Conservation (phyloP, 257 asterid genomes). For the Solanum peruvianum region DNA sequence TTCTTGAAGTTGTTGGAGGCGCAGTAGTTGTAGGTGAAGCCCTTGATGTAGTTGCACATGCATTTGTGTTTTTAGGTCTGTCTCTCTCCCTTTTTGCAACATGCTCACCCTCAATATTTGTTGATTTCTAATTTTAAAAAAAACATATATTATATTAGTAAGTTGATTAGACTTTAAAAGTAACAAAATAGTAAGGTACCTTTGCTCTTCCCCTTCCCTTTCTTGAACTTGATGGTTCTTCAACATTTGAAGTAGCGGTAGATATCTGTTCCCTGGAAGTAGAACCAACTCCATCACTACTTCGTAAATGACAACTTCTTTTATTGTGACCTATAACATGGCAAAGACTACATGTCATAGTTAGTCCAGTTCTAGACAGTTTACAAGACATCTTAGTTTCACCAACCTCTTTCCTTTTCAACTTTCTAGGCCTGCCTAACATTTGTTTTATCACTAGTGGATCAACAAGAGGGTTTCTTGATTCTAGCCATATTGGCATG, state of each 20-base stretch:
- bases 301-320: not conserved
- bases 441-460: not conserved
- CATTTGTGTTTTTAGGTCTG: not conserved
- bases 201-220: not conserved
- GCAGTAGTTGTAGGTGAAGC: too few species aligned
- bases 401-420: not conserved
- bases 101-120: not conserved
- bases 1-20: too few species aligned
- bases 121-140: too few species aligned
- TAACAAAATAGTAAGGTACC: not conserved
- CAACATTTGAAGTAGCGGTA: not conserved
- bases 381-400: not conserved
- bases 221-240: not conserved
- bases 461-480: not conserved
- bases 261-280: not conserved
- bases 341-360: not conserved
- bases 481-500: not conserved
- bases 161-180: not conserved
- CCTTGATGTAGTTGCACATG: too few species aligned
- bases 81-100: not conserved
- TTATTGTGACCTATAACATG: not conserved
- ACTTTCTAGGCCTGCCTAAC: not conserved
- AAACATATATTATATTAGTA: not conserved
- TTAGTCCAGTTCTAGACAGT: not conserved
- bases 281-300: not conserved